Base-by-base conservation (phyloP, 2,329 filamentous ascomycete genomes). In the Phaeoacremonium minimum region DNA sequence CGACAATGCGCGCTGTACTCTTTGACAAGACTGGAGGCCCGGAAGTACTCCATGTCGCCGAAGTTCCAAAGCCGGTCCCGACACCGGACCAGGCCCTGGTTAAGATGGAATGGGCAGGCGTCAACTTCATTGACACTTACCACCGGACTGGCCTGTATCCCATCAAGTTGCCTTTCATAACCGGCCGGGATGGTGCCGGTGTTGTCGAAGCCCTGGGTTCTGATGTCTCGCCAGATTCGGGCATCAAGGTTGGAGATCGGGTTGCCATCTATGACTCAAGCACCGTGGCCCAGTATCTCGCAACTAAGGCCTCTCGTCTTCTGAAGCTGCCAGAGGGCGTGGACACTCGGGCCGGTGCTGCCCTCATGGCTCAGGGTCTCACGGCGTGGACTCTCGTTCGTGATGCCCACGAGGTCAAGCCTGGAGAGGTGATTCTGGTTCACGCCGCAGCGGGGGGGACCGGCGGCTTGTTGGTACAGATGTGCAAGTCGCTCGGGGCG, bases 381-480 rank as follows among this genome's bases (percentile, higher is more conserved):
- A 95, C 89, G 4, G 87, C 88, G 0, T 71, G 91, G 52, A 85
- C 87, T 1, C 71, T 95, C 19, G 77, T 87, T 42, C 77, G 81
- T 35, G 88, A 95, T 56, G 77, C 85, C 6, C 47, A 53, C 37
- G 35, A 44, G 14, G 45, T 54, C 8, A 34, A 45, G 37, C 7
- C 37, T 2, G 51, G 50, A 18, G 37, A 54, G 36, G 41, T 84
- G 77, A 73, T 90, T 0, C 75, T 95, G 4, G 78, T 95, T 9
- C 87, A 93, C 49, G 88, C 89, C 0, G 89, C 89, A 0, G 88
- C 88, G 0, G 89, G 89, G 7, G 89, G 89, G 17, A 86, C 89
- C 0, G 87, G 86, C 0, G 66, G 84, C 28, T 77, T 87, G 60
- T 71, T 95, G 15, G 80, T 79, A 28, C 87, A 94, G 68, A 64